Evolutionary conservation across 2,329 filamentous ascomycete species (phyloP).

Genomic region (Aspergillus candidus): DNA sequence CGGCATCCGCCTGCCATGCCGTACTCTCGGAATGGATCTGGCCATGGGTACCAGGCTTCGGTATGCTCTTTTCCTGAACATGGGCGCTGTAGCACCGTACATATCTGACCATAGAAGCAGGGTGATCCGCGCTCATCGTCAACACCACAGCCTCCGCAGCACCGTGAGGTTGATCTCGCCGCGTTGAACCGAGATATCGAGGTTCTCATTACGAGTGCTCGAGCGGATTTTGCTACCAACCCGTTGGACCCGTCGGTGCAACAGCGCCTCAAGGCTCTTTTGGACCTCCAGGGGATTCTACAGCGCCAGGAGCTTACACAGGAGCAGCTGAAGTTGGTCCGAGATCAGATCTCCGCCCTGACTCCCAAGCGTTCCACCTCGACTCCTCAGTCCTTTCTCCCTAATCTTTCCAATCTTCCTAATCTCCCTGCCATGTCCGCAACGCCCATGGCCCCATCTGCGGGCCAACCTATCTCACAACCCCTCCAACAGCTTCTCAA

Average conservation of each 20-base stretch:
- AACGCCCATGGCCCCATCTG: conserved; percentile 39
- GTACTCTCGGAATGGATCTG: conserved; percentile 28
- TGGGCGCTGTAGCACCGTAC: neutral
- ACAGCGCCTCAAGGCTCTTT: conserved; percentile 73
- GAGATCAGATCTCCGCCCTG: conserved; percentile 75
- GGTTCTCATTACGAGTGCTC: conserved; percentile 66
- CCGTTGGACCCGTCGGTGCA: conserved; percentile 70
- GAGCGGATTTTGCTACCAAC: conserved; percentile 67
- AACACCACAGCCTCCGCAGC: conserved; percentile 29
- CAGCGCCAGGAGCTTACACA: conserved; percentile 70
- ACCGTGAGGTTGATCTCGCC: conserved; percentile 52
- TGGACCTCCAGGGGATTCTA: conserved; percentile 77
- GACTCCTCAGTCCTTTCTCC: conserved; percentile 10
- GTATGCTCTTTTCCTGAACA: conserved; percentile 11
- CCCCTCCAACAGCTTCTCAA: conserved; percentile 37
- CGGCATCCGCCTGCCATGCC: conserved; percentile 33
- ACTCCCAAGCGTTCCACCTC: conserved; percentile 38
- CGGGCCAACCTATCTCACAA: conserved; percentile 29
- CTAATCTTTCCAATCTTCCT: conserved; percentile 10
- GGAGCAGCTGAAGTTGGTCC: conserved; percentile 77
- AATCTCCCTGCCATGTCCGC: conserved; percentile 26
- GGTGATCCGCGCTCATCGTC: conserved; percentile 18
- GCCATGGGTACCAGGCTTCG: conserved; percentile 18
- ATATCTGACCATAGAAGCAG: conserved; percentile 9
- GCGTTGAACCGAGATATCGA: conserved; percentile 78